A percentile compares a stretch with the other conserved stretches of the same genome.
phyloP scores from a whole-genome alignment of 139 green algal species.

The Tetradesmus obliquus region DNA sequence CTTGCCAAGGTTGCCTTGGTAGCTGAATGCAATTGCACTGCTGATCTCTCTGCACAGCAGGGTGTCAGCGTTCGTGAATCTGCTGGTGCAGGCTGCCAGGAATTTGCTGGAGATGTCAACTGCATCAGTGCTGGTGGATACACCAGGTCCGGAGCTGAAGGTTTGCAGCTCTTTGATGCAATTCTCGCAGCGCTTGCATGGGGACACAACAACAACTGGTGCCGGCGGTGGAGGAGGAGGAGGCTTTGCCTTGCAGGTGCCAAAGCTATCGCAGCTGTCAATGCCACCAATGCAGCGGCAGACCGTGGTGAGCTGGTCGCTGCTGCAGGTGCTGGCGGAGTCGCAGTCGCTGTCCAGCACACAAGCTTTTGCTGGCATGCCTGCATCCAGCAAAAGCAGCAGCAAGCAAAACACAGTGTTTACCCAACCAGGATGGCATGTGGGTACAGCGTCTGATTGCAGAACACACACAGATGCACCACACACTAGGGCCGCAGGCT shows the following conservation, averaged over 20 bases:
- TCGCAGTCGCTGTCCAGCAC: background rate
- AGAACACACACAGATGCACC: too few relatives aligned
- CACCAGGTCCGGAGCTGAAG: background rate
- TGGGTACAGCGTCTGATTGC: too few relatives aligned
- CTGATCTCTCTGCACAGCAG: background rate
- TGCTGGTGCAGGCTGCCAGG: background rate
- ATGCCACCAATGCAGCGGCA: background rate
- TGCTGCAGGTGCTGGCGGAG: background rate
- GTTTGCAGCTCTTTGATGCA: background rate
- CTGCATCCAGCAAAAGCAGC: background rate
- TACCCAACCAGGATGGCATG: too few relatives aligned
- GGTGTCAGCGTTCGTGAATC: background rate
- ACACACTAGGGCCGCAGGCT: too few relatives aligned
- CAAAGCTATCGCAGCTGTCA: background rate
- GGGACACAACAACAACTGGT: background rate
- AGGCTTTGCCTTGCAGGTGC: background rate
- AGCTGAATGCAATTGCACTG: background rate
- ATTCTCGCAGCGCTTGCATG: background rate
- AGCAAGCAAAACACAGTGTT: background rate
- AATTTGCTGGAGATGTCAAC: background rate
- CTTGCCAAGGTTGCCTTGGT: background rate
- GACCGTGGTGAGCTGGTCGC: background rate
- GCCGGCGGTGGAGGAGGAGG: too few relatives aligned
- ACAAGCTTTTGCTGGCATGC: background rate
- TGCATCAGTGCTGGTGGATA: background rate